Evolutionary conservation across 768 basidiomycete species (phyloP).

Genomic region (Chiua virens): DNA sequence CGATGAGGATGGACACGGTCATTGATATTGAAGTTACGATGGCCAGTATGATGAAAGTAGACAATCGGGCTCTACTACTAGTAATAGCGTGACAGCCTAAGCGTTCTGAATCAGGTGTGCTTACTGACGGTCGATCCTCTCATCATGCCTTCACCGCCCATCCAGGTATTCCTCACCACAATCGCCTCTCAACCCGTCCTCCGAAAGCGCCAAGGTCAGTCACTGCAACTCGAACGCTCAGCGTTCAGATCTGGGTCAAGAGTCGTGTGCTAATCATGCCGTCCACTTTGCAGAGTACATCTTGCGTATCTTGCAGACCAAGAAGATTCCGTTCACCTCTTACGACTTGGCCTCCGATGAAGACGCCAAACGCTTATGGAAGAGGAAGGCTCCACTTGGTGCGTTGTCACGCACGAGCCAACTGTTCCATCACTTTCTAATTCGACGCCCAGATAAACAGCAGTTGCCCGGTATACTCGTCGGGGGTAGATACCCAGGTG

Average conservation of each 20-base stretch:
- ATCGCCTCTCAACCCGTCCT: constrained; percentile 79
- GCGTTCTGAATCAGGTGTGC: no score
- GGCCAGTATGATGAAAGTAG: background rate
- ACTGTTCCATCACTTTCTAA: background rate
- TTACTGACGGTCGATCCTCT: constrained; percentile 2
- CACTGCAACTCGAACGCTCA: background rate
- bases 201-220: constrained; percentile 74
- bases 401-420: constrained; percentile 7
- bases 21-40: constrained; percentile 13
- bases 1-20: constrained; percentile 61
- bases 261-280: background rate
- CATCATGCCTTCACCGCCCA: constrained; percentile 76
- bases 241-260: background rate
- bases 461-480: constrained; percentile 83
- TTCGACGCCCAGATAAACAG: constrained; percentile 59
- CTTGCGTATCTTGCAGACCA: constrained; percentile 77
- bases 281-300: constrained; percentile 60
- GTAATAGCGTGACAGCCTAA: background rate
- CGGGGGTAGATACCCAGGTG: constrained; percentile 74
- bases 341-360: constrained; percentile 88
- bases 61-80: no score
- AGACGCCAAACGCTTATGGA: constrained; percentile 78
- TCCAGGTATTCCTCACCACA: constrained; percentile 81
- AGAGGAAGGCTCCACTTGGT: constrained; percentile 75
- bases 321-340: constrained; percentile 79